These are phyloP conservation scores for Starmerella gropengiesseri DNA, from an alignment of 805 yeast genomes.

Conservation along the genomic window DNA sequence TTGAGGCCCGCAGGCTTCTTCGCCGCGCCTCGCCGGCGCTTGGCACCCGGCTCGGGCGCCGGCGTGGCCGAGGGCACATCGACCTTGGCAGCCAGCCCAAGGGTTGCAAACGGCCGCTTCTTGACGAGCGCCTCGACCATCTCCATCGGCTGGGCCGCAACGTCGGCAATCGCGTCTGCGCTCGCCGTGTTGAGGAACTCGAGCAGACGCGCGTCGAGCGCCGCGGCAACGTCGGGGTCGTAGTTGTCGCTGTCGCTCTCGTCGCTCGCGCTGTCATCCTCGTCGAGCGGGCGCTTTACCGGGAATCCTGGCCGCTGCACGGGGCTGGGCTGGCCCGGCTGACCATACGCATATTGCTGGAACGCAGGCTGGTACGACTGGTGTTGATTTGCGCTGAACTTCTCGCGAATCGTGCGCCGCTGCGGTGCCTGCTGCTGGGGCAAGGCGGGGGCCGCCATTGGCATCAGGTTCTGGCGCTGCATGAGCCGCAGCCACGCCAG, in stretches of 20 bases:
- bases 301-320: slow-evolving; percentile 7
- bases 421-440: slow-evolving; percentile 22
- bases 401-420: slow-evolving; percentile 31
- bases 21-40: slow-evolving; percentile 33
- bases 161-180: slow-evolving; percentile 64
- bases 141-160: slow-evolving; percentile 57
- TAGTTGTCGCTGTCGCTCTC: slow-evolving; percentile 26
- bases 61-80: slow-evolving; percentile 36
- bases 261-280: slow-evolving; percentile 35
- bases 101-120: slow-evolving; percentile 55
- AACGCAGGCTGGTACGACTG: slow-evolving; percentile 9
- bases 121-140: slow-evolving; percentile 54
- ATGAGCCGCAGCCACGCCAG: slow-evolving; percentile 29
- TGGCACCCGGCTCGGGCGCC: slow-evolving; percentile 24
- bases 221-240: slow-evolving; percentile 27
- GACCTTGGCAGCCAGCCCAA: slow-evolving; percentile 49
- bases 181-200: slow-evolving; percentile 72
- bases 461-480: slow-evolving; percentile 26
- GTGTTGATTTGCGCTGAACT: slow-evolving; percentile 23
- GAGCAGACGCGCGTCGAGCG: slow-evolving; percentile 56
- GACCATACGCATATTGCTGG: neutral
- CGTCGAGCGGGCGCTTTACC: slow-evolving; percentile 29
- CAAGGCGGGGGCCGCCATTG: slow-evolving; percentile 12
- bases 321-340: slow-evolving; percentile 4
- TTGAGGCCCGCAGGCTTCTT: slow-evolving; percentile 59